Evolutionary conservation across 805 yeast species (phyloP).

Genomic region (Pichia rugopelliculosa): DNA sequence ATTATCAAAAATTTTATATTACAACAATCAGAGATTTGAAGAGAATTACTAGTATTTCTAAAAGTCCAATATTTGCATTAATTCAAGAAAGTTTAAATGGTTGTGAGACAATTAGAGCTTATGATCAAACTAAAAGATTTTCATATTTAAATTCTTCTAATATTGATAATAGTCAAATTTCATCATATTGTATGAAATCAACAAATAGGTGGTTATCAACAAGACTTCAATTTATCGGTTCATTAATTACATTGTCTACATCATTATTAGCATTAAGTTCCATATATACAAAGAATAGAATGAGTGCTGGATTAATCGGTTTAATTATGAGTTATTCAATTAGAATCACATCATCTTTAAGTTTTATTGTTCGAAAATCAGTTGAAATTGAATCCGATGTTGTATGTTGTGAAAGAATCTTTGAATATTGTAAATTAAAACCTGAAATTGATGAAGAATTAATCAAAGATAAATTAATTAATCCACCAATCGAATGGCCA

Average conservation of each 20-base stretch:
- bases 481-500: constrained; percentile 49
- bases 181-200: constrained; percentile 43
- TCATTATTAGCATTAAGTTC: constrained; percentile 39
- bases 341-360: constrained; percentile 46
- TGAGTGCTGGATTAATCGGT: constrained; percentile 56
- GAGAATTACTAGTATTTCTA: constrained; percentile 59
- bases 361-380: constrained; percentile 49
- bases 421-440: constrained; percentile 72
- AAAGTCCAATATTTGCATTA: constrained; percentile 75
- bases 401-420: constrained; percentile 85
- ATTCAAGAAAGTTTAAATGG: constrained; percentile 78
- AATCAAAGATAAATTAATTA: constrained; percentile 26
- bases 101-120: constrained; percentile 72
- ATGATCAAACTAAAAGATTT: constrained; percentile 59
- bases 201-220: constrained; percentile 61
- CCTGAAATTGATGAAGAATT: constrained; percentile 67
- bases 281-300: constrained; percentile 32
- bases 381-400: constrained; percentile 59
- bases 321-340: constrained; percentile 58
- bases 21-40: constrained; percentile 71
- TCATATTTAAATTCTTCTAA: constrained; percentile 43
- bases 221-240: constrained; percentile 55
- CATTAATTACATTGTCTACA: constrained; percentile 44
- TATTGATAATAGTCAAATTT: constrained; percentile 41
- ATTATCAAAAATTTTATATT: constrained; percentile 65